Evolutionary conservation across 257 asterid species (phyloP).

Genomic region (Nemophila menziesii): DNA sequence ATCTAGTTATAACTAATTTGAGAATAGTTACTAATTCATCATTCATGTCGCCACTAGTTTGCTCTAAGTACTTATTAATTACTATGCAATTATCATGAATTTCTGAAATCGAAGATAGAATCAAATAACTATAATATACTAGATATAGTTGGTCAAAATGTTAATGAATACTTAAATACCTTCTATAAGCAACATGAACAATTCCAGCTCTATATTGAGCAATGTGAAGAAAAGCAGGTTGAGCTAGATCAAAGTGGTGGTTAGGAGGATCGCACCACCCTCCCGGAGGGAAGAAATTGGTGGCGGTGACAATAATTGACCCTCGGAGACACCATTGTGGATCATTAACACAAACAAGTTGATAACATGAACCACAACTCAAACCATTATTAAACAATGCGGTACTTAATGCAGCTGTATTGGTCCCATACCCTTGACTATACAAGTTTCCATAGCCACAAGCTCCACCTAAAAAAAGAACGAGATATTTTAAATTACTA

Average conservation of each 20-base stretch:
- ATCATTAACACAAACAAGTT: slow-evolving; percentile 37
- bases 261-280: slow-evolving; percentile 96
- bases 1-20: too few relatives aligned
- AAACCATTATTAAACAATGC: slow-evolving; percentile 79
- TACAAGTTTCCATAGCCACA: slow-evolving; percentile 88
- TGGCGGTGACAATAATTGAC: slow-evolving; percentile 61
- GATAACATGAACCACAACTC: slow-evolving; percentile 82
- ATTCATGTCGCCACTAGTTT: too few relatives aligned
- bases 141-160: too few relatives aligned
- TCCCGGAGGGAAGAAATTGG: slow-evolving; percentile 93
- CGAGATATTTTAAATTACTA: too few relatives aligned
- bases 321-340: slow-evolving; percentile 44
- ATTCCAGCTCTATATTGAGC: slow-evolving; percentile 80
- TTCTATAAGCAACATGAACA: slow-evolving; percentile 75
- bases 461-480: slow-evolving; percentile 64
- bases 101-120: background rate
- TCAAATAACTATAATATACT: too few relatives aligned
- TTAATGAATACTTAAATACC: slow-evolving; percentile 20
- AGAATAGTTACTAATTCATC: too few relatives aligned
- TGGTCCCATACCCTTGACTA: slow-evolving; percentile 86
- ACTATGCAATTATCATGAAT: too few relatives aligned
- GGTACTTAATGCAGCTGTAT: slow-evolving; percentile 87
- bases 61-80: too few relatives aligned
- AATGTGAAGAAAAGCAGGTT: slow-evolving; percentile 73
- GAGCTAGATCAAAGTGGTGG: slow-evolving; percentile 78